Conservation (phyloP, 495 filamentous ascomycete genomes). For the Chaetomidium leptoderma region DNA sequence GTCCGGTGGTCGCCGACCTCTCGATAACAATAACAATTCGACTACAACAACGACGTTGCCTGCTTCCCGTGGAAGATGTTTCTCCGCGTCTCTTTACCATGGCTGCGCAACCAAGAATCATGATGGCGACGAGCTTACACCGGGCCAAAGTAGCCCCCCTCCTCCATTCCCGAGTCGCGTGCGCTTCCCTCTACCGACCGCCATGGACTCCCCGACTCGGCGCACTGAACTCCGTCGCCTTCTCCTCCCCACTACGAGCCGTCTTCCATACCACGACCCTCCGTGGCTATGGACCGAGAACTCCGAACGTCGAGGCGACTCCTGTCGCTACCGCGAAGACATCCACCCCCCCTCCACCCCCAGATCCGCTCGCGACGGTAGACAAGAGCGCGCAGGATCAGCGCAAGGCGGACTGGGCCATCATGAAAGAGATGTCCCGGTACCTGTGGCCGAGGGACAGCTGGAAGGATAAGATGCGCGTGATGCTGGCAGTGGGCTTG, state of each 20-base stretch:
- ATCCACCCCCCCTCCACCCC: slow-evolving; percentile 3
- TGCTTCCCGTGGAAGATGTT: slow-evolving; percentile 13
- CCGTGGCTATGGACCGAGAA: slow-evolving; percentile 5
- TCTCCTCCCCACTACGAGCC: slow-evolving; percentile 17
- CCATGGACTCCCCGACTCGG: slow-evolving; percentile 9
- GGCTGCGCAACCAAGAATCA: slow-evolving; percentile 26
- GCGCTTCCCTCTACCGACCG: slow-evolving; percentile 7
- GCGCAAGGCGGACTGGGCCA: slow-evolving; percentile 94
- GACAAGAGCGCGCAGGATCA: slow-evolving; percentile 73
- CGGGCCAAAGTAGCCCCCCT: slow-evolving; percentile 11
- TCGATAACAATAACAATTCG: too few species aligned
- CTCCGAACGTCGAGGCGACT: not conserved
- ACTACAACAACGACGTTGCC: not conserved
- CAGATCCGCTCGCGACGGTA: slow-evolving; percentile 33
- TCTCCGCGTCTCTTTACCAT: slow-evolving; percentile 11
- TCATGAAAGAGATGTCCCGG: slow-evolving; percentile 93
- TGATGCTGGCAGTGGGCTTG: slow-evolving; percentile 72
- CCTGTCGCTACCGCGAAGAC: slow-evolving; percentile 6
- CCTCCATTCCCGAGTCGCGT: slow-evolving; percentile 6
- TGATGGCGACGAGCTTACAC: slow-evolving; percentile 26
- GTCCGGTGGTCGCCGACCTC: not conserved
- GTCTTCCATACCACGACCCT: slow-evolving; percentile 24
- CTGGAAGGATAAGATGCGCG: slow-evolving; percentile 74
- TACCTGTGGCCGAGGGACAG: slow-evolving; percentile 98
- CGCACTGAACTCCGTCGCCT: not conserved